Base-by-base conservation (phyloP, 208 protist genomes). In the Wallacemonas sp. region DNA sequence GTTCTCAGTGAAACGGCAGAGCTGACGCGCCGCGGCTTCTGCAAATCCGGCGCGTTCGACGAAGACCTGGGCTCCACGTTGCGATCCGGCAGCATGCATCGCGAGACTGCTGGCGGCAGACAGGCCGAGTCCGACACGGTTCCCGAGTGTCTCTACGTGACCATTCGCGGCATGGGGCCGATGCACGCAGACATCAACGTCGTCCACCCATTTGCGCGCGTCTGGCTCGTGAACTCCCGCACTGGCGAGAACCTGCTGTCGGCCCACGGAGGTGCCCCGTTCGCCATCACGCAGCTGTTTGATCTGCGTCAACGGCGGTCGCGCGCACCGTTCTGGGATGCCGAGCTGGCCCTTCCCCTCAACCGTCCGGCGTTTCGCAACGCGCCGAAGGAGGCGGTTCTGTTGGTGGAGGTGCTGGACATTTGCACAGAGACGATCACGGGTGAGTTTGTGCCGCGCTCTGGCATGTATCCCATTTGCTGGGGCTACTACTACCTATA, bases 391-490 rank as follows among this genome's bases (percentile, higher is more conserved):
- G 62, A 80, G 8, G 69, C 79, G 2, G 54, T 94, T 34, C 54
- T 96, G 26, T 76, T 96, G 32, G 74, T 96, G 16, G 90, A 96
- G 62, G 77, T 96, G 62, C 77, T 93, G 3, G 90, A 96, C 69
- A 73, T 65, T 21, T 84, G 83, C 61, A 78, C 63, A 29, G 84
- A 90, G 54, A 81, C 65, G 17, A 81, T 96, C 46, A 71, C 88
- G 19, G 85, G 86, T 30, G 79, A 81, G 58, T 81, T 72, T 30
- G 36, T 83, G 29, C 46, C 74, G 1, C 72, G 81, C 39, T 34
- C 54, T 0, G 84, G 74, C 14, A 44, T 94, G 5, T 88, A 92
- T 38, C 88, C 77, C 19, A 81, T 94, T 36, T 87, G 81, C 69
- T 96, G 90, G 90, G 90, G 84, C 11, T 96, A 82, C 71, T 58